Evolutionary conservation across 2,329 filamentous ascomycete species (phyloP).

Genomic region (Alternaria sp.): DNA sequence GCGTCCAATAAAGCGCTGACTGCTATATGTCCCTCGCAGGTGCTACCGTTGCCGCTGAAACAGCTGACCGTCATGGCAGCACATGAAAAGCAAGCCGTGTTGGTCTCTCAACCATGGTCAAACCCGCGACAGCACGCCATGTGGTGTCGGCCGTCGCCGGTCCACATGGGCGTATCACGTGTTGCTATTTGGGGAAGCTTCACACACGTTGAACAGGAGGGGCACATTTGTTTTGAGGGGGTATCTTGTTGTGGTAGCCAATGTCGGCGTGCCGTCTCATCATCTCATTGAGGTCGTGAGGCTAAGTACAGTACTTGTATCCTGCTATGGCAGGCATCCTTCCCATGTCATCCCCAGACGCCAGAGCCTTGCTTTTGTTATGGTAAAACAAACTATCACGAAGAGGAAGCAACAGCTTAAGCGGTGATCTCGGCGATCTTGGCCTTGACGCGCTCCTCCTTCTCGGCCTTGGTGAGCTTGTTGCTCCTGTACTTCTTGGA

Average conservation of each 20-base stretch:
- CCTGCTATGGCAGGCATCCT: constrained; percentile 38
- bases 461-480: constrained; percentile 87
- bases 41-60: constrained; percentile 9
- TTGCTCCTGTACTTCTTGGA: constrained; percentile 83
- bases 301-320: constrained; percentile 40
- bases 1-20: constrained; percentile 21
- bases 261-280: constrained; percentile 38
- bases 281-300: constrained; percentile 41
- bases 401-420: constrained; percentile 32
- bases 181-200: constrained; percentile 5
- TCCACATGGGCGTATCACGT: neutral
- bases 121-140: constrained; percentile 2
- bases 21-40: constrained; percentile 1
- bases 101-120: constrained; percentile 1
- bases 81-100: neutral
- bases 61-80: constrained; percentile 1
- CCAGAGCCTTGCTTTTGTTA: constrained; percentile 48
- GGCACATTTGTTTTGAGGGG: constrained; percentile 2
- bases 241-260: constrained; percentile 30
- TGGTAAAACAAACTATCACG: constrained; percentile 34
- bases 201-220: constrained; percentile 1
- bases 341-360: constrained; percentile 46
- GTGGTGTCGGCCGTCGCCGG: constrained; percentile 3
- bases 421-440: constrained; percentile 85
- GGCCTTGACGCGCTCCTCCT: constrained; percentile 81